These are phyloP conservation scores for Citrus unshiu DNA, from an alignment of 345 rosid species.

Conservation along the genomic window DNA sequence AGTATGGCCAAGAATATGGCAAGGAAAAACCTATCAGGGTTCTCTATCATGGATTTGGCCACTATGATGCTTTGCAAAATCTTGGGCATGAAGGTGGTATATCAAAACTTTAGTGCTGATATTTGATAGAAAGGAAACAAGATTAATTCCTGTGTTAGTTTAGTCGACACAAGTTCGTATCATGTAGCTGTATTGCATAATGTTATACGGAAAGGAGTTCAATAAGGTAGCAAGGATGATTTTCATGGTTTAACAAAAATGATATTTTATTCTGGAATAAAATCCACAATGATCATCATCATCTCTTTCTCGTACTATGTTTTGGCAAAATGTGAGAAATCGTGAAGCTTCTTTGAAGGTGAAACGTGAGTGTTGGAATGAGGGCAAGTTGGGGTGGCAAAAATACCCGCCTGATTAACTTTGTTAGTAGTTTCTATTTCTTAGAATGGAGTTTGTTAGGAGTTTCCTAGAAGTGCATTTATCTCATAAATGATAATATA, in stretches of 20 bases:
- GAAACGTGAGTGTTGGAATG: background rate
- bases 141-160: background rate
- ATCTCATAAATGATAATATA: too few relatives aligned
- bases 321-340: background rate
- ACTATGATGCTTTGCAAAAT: slow-evolving; percentile 75
- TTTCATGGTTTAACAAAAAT: background rate
- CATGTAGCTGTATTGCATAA: background rate
- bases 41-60: slow-evolving; percentile 88
- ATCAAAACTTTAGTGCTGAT: slow-evolving; percentile 37
- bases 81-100: slow-evolving; percentile 34
- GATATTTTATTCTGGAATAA: background rate
- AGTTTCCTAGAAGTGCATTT: too few relatives aligned
- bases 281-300: background rate
- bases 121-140: background rate
- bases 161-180: background rate
- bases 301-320: too few relatives aligned
- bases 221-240: background rate
- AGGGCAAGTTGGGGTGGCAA: background rate
- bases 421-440: too few relatives aligned
- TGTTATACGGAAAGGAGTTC: background rate
- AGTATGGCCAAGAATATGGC: slow-evolving; percentile 91
- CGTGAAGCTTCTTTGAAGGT: background rate
- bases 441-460: too few relatives aligned
- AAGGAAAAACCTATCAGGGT: slow-evolving; percentile 72
- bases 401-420: too few relatives aligned